Evolutionary conservation across 345 rosid species (phyloP).

Genomic region (Aquilaria yunnanensis): DNA sequence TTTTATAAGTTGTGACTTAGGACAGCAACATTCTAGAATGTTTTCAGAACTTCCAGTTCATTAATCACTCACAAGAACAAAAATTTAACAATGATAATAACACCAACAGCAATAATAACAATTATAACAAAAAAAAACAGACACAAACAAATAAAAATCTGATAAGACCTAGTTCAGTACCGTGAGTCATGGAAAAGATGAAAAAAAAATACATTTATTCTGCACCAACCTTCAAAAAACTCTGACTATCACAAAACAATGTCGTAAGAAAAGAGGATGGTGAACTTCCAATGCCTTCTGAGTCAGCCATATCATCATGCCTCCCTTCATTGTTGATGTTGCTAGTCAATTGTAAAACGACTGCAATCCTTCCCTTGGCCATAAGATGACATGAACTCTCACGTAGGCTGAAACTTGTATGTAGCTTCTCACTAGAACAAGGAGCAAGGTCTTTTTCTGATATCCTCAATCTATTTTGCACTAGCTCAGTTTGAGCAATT

Average conservation of each 20-base stretch:
- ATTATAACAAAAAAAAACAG: background rate
- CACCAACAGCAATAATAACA: background rate
- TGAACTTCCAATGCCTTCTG: slow-evolving; percentile 21
- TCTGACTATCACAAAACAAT: slow-evolving; percentile 39
- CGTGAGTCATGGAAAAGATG: no score
- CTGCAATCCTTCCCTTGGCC: slow-evolving; percentile 58
- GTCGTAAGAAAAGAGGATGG: slow-evolving; percentile 22
- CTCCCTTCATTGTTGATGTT: slow-evolving; percentile 18
- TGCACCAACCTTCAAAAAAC: slow-evolving; percentile 46
- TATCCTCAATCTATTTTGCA: slow-evolving; percentile 36
- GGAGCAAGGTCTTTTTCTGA: slow-evolving; percentile 32
- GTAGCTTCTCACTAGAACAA: slow-evolving; percentile 31
- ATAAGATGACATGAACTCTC: slow-evolving; percentile 46
- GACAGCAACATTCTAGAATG: background rate
- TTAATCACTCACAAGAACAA: no score
- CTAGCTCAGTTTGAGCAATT: slow-evolving; percentile 28
- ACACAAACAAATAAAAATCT: slow-evolving; percentile 7
- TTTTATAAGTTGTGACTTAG: slow-evolving; percentile 1
- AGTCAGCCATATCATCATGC: slow-evolving; percentile 17
- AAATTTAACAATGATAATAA: no score
- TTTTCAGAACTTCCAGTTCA: no score
- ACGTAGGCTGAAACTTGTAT: slow-evolving; percentile 30
- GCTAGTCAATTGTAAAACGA: slow-evolving; percentile 43
- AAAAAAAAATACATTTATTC: background rate
- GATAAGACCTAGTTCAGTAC: background rate